Conservation (phyloP, 352 stramenopile species). For the Thraustochytrium aureum region DNA sequence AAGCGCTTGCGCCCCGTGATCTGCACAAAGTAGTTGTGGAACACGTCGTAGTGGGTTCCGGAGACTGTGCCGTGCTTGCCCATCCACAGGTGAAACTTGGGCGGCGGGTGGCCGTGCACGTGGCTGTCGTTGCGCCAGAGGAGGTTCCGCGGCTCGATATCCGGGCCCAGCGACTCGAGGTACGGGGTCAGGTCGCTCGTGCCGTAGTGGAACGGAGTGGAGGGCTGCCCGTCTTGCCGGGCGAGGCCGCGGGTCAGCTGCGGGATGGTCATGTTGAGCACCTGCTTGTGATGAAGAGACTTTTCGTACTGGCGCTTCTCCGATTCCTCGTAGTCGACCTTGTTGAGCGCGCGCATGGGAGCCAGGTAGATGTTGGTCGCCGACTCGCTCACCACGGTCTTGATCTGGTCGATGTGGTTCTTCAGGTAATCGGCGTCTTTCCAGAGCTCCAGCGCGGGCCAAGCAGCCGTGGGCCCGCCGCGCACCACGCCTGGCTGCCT, state of each 20-base stretch:
- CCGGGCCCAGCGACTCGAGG: not conserved
- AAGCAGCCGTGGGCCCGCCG: not conserved
- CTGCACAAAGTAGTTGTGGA: conserved; percentile 36
- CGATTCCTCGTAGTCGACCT: not conserved
- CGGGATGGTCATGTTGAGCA: conserved; percentile 16
- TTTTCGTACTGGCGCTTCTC: conserved; percentile 8
- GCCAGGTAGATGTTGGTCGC: conserved; percentile 12
- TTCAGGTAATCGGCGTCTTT: not conserved
- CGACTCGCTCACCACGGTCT: not conserved
- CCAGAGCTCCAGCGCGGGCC: not conserved
- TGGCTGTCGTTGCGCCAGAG: conserved; percentile 8
- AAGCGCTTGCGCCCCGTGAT: conserved; percentile 31
- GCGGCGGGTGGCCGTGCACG: conserved; percentile 3
- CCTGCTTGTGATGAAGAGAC: not conserved
- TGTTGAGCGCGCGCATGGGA: not conserved
- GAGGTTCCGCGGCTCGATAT: not conserved
- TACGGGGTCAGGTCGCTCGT: not conserved
- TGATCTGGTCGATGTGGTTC: not conserved
- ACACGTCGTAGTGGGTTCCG: conserved; percentile 34
- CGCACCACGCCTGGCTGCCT: not conserved
- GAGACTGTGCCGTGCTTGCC: conserved; percentile 1
- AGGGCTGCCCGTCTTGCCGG: not conserved
- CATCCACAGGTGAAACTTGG: conserved; percentile 5
- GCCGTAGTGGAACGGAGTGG: not conserved
- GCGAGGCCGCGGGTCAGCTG: not conserved